These are phyloP conservation scores for Tetracladium setigerum DNA, from an alignment of 495 filamentous ascomycete species.

Conservation along the genomic window DNA sequence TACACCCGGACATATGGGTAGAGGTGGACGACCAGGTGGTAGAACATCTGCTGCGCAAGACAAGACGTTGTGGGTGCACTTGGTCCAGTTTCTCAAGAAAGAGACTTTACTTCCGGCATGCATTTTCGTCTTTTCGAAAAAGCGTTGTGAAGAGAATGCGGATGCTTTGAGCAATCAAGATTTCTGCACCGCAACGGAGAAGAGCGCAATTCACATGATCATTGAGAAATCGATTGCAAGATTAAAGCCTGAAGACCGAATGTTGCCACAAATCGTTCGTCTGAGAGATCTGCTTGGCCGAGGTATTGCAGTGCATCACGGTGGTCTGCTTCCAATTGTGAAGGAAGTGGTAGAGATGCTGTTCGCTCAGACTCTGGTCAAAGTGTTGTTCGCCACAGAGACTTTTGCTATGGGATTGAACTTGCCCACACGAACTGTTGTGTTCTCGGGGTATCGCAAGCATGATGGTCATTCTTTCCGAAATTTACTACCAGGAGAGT, in stretches of 20 bases:
- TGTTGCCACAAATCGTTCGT: constrained; percentile 82
- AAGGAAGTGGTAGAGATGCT: constrained; percentile 97
- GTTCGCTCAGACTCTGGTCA: constrained; percentile 90
- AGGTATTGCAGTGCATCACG: constrained; percentile 94
- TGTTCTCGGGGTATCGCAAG: constrained; percentile 95
- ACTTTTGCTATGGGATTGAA: constrained; percentile 99
- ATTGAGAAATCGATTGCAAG: constrained; percentile 93
- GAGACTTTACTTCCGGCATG: constrained; percentile 81
- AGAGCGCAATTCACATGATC: constrained; percentile 94
- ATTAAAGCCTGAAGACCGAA: constrained; percentile 82
- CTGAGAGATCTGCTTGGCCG: constrained; percentile 78
- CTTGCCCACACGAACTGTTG: constrained; percentile 89
- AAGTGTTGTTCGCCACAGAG: constrained; percentile 94
- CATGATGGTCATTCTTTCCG: constrained; percentile 88
- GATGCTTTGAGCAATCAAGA: constrained; percentile 92
- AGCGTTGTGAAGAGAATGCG: constrained; percentile 92
- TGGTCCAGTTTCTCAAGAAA: constrained; percentile 85
- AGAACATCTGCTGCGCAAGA: constrained; percentile 85
- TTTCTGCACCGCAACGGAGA: constrained; percentile 85
- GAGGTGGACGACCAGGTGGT: constrained; percentile 72
- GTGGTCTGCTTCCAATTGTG: constrained; percentile 89
- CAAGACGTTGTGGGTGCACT: constrained; percentile 91
- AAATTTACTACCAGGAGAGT: constrained; percentile 88
- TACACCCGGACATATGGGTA: constrained; percentile 73
- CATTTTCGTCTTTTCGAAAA: constrained; percentile 98